Percentiles rank a stretch among this genome's conserved stretches.
phyloP scores from a whole-genome alignment of 306 rosid species.

The Sesbania bispinosa region DNA sequence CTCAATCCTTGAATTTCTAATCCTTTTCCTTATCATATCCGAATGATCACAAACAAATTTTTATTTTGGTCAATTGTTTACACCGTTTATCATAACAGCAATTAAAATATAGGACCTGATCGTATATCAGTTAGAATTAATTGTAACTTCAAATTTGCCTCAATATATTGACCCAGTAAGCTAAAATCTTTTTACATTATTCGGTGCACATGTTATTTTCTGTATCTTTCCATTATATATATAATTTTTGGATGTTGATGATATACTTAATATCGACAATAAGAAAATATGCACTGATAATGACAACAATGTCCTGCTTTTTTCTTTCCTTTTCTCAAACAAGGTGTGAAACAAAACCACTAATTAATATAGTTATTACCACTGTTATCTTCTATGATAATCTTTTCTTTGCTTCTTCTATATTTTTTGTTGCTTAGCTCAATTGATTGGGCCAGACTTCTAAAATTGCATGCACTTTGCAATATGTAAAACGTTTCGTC shows the following conservation, averaged over 20 bases:
- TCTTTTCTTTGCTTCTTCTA: neutral
- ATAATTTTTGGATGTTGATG: neutral
- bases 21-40: neutral
- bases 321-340: neutral
- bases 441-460: slow-evolving; percentile 18
- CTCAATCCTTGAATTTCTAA: neutral
- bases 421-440: neutral
- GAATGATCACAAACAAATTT: neutral
- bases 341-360: slow-evolving; percentile 15
- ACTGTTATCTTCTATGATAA: slow-evolving; percentile 15
- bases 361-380: neutral
- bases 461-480: neutral
- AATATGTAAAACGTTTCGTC: slow-evolving; percentile 21
- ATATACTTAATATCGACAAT: neutral
- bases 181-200: no score
- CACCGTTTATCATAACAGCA: neutral
- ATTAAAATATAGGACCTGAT: no score
- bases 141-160: no score
- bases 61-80: neutral
- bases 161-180: no score
- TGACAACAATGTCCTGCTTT: neutral
- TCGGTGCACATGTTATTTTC: neutral
- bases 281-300: neutral
- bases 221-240: neutral
- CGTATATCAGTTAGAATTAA: neutral